Conservation (phyloP, 2,329 filamentous ascomycete genomes). For the Zymoseptoria brevis region DNA sequence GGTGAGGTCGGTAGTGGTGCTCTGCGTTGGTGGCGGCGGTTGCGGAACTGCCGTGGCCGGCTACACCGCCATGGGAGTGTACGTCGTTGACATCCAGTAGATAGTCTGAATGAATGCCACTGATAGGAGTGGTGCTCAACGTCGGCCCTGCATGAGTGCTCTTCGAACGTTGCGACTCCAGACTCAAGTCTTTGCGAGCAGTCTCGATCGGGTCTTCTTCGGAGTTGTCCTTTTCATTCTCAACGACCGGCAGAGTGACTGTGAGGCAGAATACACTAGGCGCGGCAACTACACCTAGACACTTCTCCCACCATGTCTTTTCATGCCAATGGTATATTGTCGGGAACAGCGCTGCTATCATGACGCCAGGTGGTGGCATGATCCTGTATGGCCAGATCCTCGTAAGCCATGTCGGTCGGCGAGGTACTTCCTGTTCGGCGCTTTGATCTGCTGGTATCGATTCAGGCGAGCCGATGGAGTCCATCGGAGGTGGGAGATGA, state of each 20-base stretch:
- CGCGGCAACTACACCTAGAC: constrained; percentile 74
- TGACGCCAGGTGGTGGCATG: constrained; percentile 62
- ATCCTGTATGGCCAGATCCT: constrained; percentile 73
- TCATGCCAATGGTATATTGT: constrained; percentile 74
- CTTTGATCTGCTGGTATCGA: constrained; percentile 30
- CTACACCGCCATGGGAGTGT: constrained; percentile 13
- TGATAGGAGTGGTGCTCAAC: constrained; percentile 7
- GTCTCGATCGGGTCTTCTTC: constrained; percentile 7
- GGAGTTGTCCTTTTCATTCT: constrained; percentile 47
- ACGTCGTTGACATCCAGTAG: constrained; percentile 9
- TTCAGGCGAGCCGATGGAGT: constrained; percentile 14
- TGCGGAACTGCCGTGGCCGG: constrained; percentile 29
- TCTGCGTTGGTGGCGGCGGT: constrained; percentile 24
- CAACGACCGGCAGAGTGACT: constrained; percentile 84
- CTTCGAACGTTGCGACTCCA: constrained; percentile 5
- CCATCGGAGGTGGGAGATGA: constrained; percentile 37
- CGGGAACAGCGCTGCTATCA: constrained; percentile 73
- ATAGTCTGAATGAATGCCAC: constrained; percentile 10
- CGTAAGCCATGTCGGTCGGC: constrained; percentile 34
- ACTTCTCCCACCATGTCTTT: constrained; percentile 77
- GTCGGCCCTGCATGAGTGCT: constrained; percentile 10
- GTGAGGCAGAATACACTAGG: constrained; percentile 85
- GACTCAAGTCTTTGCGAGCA: constrained; percentile 3
- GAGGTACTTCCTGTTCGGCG: constrained; percentile 17
- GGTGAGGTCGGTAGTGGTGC: constrained; percentile 5